Base-by-base conservation (phyloP, 2,329 filamentous ascomycete species). In the Gnomoniopsis smithogilvyi region DNA sequence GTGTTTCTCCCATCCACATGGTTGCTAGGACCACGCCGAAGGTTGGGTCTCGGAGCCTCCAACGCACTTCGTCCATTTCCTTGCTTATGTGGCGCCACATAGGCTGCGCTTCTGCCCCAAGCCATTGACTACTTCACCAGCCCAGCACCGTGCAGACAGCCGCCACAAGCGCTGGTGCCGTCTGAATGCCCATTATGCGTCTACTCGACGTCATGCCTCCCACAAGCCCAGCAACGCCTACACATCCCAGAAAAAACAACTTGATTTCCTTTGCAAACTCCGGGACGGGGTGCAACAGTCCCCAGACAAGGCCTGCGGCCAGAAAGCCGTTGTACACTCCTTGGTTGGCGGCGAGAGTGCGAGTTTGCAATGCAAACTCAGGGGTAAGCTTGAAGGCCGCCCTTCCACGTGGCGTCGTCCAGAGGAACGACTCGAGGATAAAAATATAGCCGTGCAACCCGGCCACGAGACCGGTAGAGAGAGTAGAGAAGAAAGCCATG, bases 301-400 rank as follows among this genome's bases (percentile, higher is more conserved):
- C 73, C 79, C 79, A 82, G 26, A 69, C 59, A 2, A 82, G 67
- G 0, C 79, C 79, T 1, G 78, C 78, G 3, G 78, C 75, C n/a
- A 82, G 70, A 56, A 82, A 80, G 46, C 79, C 79, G 65, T 82
- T 82, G 70, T 82, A 82, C 6, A 82, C 70, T 21, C 79, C 79
- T 65, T 81, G 79, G 67, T 81, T 82, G 54, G 76, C 76, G 50
- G 77, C 79, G 38, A 82, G 69, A 3, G 59, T 64, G 61, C 73
- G 74, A 3, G 77, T 79, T 67, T 78, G 65, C 43, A 74, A 66
- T 6, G 79, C 79, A 58, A 78, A 79, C 6, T 79, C 74, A n/a
- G 74, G 65, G 0, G 70, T 74, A 38, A 80, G 69, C 33, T 67
- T 67, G 68, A 82, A 82, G 1, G 77, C 66, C 64, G 74, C 76